Conservation (phyloP, 139 green algal genomes). For the Chlorokybus atmophyticus region DNA sequence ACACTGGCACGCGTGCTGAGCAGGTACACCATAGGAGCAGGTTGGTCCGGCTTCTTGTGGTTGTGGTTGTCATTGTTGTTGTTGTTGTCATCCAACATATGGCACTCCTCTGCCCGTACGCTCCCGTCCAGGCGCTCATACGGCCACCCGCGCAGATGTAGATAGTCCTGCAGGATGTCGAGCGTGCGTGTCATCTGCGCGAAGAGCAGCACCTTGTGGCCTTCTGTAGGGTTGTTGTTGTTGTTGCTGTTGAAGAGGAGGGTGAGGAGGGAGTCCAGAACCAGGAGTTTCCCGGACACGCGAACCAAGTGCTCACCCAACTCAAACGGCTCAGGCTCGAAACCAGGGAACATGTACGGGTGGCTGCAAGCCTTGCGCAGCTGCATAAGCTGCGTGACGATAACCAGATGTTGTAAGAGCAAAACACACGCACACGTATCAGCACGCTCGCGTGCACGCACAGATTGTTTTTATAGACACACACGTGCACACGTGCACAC, state of each 20-base stretch:
- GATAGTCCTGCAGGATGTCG: conserved; percentile 56
- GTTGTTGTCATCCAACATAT: conserved; percentile 7
- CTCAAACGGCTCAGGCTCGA: conserved; percentile 18
- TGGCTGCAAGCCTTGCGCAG: conserved; percentile 37
- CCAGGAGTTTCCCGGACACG: conserved; percentile 40
- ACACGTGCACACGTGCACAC: too few relatives aligned
- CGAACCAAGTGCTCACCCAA: conserved; percentile 9
- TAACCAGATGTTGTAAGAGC: too few relatives aligned
- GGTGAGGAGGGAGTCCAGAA: conserved; percentile 41
- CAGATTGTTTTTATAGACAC: too few relatives aligned
- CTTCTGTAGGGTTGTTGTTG: too few relatives aligned
- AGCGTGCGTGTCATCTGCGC: conserved; percentile 70
- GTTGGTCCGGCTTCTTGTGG: not conserved
- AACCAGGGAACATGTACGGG: conserved; percentile 27
- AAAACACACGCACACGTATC: too few relatives aligned
- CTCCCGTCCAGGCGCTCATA: conserved; percentile 18
- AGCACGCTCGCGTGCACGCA: too few relatives aligned
- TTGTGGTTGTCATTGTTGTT: not conserved
- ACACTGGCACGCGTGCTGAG: conserved; percentile 54
- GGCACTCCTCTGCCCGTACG: conserved; percentile 15
- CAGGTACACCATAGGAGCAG: conserved; percentile 50
- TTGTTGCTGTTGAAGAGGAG: conserved; percentile 25
- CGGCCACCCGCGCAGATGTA: conserved; percentile 8
- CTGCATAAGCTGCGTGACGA: conserved; percentile 39
- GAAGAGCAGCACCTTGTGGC: conserved; percentile 50